Base-by-base conservation (phyloP, 1,284 basidiomycete species). In the Pascua sp. region DNA sequence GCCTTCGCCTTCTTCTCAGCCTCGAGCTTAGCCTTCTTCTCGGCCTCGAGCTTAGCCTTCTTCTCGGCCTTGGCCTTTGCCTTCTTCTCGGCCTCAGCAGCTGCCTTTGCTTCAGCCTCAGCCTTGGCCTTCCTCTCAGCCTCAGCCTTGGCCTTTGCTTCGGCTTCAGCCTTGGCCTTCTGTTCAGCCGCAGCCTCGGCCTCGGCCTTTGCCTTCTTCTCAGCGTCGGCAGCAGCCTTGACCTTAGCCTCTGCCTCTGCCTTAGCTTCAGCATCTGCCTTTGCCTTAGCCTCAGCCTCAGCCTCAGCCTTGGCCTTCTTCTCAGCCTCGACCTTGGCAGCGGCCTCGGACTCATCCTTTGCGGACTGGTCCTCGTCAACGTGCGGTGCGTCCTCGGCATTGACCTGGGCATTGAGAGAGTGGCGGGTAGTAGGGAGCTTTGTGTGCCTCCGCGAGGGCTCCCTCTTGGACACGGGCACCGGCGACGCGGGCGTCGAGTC, bases 301-400 rank as follows among this genome's bases (percentile, higher is more conserved):
- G 24, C 24, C 7, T 48, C 49, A 24, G 13, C 8, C 45, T 37
- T 24, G 17, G 24, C 32, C 7, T 42, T 46, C 40, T 48, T 38
- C 24, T 40, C 42, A n/a, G 36, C 42, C 53, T 53, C 36, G 32
- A 42, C 45, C 51, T 42, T 42, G 42, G 42, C 54, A 37, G 51
- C 42, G 40, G 42, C 49, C 15, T 52, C 16, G 38, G 45, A 37
- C 38, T 11, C 49, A n/a, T 13, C 39, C 48, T 50, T 39, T 17
- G 37, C 17, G n/a, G 24, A 15, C 18, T 39, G 12, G 15, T 46
- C 39, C 43, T 47, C 36, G 37, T 32, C 17, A 36, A n/a, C 43
- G n/a, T 41, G 17, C 39, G 50, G 47, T 39, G 32, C 47, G 42
- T 55, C 38, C 11, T 47, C 43, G 38, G 42, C 48, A 38, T 51